Base-by-base conservation (phyloP, 352 stramenopile species). In the Globisporangium alternatum region DNA sequence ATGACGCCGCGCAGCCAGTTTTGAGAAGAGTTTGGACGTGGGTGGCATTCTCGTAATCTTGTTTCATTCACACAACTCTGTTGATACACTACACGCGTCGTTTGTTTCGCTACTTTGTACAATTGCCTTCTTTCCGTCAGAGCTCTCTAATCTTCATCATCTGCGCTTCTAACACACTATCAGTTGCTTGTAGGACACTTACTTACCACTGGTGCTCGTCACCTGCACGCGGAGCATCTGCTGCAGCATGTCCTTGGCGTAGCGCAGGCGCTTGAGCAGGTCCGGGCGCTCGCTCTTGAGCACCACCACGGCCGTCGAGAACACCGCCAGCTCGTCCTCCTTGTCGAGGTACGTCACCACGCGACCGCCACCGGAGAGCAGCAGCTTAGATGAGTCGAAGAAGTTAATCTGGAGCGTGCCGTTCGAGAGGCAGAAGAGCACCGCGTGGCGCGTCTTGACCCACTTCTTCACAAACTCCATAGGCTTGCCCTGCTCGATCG, bases 391-490 rank as follows among this genome's bases (percentile, higher is more conserved):
- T 47, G 91, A 75, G 74, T 99, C 97, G 62, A 98, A 98, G 69
- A 99, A 99, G 44, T 98, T 93, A 53, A 97, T 92, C 75, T 98
- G 92, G 41, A 98, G 89, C 33, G 94, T 98, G 57, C 94, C 79
- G 77, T 99, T 98, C 25, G 94, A 98, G 31, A 99, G 76, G 56
- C 97, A 92, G 71, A 99, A 99, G 5, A 99, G 83, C 70, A 99
- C 97, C 2, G 97, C 97, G 68, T 99, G 96, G 49, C 96, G 96
- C 25, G 97, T 99, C 61, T 97, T 97, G 67, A 99, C 86, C 97
- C 96, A 99, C 73, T 99, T 99, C 70, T 98, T 98, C 47, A 99
- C 83, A 68, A 95, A 99, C 12, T 97, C 80, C 74, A 99, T 87
- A 15, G 70, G 69, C 55, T 63, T 63, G 28, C 37, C 56, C 41